Base-by-base conservation (phyloP, 2,329 filamentous ascomycete genomes). In the Thyridium curvatum region DNA sequence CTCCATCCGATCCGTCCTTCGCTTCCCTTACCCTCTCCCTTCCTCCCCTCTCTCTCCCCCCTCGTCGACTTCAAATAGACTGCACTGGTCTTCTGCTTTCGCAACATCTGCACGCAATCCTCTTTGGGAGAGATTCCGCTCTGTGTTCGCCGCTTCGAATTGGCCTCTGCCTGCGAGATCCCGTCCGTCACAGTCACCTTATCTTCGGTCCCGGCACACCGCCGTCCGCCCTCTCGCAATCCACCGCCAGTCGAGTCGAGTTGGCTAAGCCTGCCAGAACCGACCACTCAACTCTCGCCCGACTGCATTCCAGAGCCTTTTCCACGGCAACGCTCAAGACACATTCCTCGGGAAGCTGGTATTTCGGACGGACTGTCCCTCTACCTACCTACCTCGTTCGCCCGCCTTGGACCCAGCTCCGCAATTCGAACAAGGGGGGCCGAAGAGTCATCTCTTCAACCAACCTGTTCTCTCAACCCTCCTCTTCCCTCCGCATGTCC, bases 391-490 rank as follows among this genome's bases (percentile, higher is more conserved):
- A 37, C 43, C 41, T 36, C 41, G 35, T 46, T 39, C 46, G n/a
- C 41, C 43, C 13, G 12, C 3, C 26, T 43, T 44, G 39, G 45
- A 43, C 40, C 47, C 46, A 48, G 16, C 39, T 29, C 18, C 42
- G 48, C 52, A 45, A 48, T 44, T 52, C 46, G 56, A 57, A 57
- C 56, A 55, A 55, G 56, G 55, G 44, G 51, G 56, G 56, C 47
- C 44, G 58, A 65, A 64, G 68, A 72, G 67, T 71, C 60, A 69
- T 60, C 64, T 66, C 62, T 70, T 66, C 59, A 52, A 26, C 62
- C 59, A 56, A 54, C 60, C 60, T 64, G 54, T 62, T 63, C 60
- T 50, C 53, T 54, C 50, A 56, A 65, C 50, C 53, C 52, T 52
- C 46, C 53, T 26, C 47, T 39, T 42, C 47, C 42, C 48, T 49